These are phyloP conservation scores for Debaryomyces hansenii DNA, from an alignment of 805 yeast species.

Conservation along the genomic window DNA sequence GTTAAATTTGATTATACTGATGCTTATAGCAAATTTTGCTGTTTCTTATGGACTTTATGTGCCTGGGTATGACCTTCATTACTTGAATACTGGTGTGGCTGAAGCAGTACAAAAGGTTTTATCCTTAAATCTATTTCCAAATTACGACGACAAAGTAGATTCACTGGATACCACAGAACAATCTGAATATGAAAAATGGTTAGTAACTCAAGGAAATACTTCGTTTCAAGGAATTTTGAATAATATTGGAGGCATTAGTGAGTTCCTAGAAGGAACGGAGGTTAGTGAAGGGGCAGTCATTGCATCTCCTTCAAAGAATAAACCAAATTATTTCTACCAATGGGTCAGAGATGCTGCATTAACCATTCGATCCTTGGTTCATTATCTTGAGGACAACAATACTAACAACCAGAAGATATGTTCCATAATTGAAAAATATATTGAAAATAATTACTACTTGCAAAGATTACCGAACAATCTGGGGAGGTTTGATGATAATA, in stretches of 20 bases:
- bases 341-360: slow-evolving; percentile 93
- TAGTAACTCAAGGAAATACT: slow-evolving; percentile 37
- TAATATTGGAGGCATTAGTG: slow-evolving; percentile 55
- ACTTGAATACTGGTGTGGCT: too few species aligned
- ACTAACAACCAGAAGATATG: slow-evolving; percentile 9
- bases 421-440: slow-evolving; percentile 54
- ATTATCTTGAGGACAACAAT: slow-evolving; percentile 46
- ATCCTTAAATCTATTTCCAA: not conserved
- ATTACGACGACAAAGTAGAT: not conserved
- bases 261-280: slow-evolving; percentile 22
- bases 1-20: too few species aligned
- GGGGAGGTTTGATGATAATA: slow-evolving; percentile 51
- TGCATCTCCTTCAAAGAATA: slow-evolving; percentile 73
- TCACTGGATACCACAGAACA: not conserved
- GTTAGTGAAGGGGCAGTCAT: slow-evolving; percentile 70
- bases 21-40: too few species aligned
- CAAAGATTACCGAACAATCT: slow-evolving; percentile 71
- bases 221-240: slow-evolving; percentile 49
- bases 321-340: slow-evolving; percentile 84
- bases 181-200: slow-evolving; percentile 49
- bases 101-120: not conserved
- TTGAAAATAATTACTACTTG: slow-evolving; percentile 54
- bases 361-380: slow-evolving; percentile 64
- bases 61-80: too few species aligned
- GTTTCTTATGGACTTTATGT: too few species aligned